These are phyloP conservation scores for Starmera dryadoides DNA, from an alignment of 805 yeast genomes.

Conservation along the genomic window DNA sequence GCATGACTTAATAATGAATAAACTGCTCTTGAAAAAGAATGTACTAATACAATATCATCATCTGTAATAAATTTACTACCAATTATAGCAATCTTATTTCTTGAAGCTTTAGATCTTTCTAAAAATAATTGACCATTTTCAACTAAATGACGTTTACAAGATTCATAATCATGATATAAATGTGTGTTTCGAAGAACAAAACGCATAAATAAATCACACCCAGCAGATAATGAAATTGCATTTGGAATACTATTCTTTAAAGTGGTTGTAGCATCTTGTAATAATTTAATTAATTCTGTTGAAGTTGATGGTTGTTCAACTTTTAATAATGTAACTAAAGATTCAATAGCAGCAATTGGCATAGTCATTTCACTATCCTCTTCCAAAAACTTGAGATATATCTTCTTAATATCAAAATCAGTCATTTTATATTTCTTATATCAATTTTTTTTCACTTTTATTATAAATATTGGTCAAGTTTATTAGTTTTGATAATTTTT, in stretches of 20 bases:
- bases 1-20: slow-evolving; percentile 70
- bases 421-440: background rate
- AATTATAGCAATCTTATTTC: slow-evolving; percentile 79
- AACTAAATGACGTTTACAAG: slow-evolving; percentile 79
- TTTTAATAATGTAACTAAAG: slow-evolving; percentile 75
- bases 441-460: no score
- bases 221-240: slow-evolving; percentile 91
- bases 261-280: slow-evolving; percentile 67
- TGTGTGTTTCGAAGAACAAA: slow-evolving; percentile 87
- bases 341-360: slow-evolving; percentile 99
- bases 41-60: slow-evolving; percentile 85
- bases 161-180: slow-evolving; percentile 89
- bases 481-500: background rate
- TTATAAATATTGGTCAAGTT: no score
- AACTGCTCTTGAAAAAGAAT: slow-evolving; percentile 90
- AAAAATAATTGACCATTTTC: slow-evolving; percentile 91
- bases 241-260: slow-evolving; percentile 78
- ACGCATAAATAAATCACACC: slow-evolving; percentile 93
- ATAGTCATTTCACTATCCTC: slow-evolving; percentile 96
- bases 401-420: slow-evolving; percentile 74
- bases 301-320: slow-evolving; percentile 88
- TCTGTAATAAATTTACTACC: slow-evolving; percentile 90
- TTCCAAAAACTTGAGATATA: slow-evolving; percentile 71
- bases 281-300: slow-evolving; percentile 79
- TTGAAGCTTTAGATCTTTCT: slow-evolving; percentile 83